These are phyloP conservation scores for Xylariaceae sp. DNA, from an alignment of 2,329 filamentous ascomycete species.

Conservation along the genomic window DNA sequence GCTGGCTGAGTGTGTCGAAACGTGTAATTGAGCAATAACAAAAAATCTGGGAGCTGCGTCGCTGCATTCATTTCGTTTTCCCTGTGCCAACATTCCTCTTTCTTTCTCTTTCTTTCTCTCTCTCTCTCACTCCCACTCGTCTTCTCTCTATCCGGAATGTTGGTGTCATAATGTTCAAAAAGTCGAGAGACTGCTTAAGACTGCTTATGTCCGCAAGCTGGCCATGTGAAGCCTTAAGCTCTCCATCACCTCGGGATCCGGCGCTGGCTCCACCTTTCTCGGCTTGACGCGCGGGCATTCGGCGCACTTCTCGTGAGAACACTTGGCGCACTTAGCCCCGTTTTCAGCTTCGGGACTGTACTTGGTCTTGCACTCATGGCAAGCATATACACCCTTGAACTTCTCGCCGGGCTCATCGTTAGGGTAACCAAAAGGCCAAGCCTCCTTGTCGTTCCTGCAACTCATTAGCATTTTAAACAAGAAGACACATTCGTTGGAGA, in stretches of 20 bases:
- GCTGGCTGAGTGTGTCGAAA: conserved; percentile 12
- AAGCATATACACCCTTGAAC: conserved; percentile 51
- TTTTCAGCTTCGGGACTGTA: conserved; percentile 48
- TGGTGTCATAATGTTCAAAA: neutral
- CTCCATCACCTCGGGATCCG: conserved; percentile 56
- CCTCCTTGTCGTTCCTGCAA: conserved; percentile 58
- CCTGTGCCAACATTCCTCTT: neutral
- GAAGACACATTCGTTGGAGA: neutral
- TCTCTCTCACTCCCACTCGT: neutral
- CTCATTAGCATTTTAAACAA: conserved; percentile 12
- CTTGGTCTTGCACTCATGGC: conserved; percentile 57
- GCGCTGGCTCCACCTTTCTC: conserved; percentile 55
- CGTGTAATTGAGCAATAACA: neutral
- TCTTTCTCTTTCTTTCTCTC: neutral
- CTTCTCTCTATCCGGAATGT: neutral
- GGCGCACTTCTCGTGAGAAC: conserved; percentile 55
- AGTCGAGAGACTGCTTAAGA: neutral
- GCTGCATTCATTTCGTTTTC: neutral
- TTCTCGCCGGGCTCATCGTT: conserved; percentile 55
- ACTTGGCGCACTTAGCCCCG: conserved; percentile 53
- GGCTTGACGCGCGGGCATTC: conserved; percentile 55
- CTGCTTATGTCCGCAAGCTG: conserved; percentile 11
- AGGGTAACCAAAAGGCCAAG: conserved; percentile 65
- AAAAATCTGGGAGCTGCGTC: neutral
- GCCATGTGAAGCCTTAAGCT: conserved; percentile 42